Evolutionary conservation across 768 basidiomycete species (phyloP), one percentile per base, ranked within the genome.

Genomic region (Strobilomyces confusus): DNA sequence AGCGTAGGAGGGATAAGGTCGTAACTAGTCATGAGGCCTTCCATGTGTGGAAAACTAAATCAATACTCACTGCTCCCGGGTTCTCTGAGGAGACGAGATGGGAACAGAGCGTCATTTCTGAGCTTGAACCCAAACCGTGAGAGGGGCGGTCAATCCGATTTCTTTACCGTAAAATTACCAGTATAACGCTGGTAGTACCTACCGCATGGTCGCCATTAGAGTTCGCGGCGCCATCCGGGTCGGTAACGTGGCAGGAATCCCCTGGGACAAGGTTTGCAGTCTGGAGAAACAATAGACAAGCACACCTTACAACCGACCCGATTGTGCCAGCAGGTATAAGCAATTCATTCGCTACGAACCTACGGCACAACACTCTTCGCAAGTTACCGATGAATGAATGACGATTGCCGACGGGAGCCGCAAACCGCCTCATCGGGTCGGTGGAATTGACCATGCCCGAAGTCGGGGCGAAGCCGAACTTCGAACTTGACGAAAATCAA

Each of bases 241-340:
- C 32, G 36, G 8, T 43, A 36, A 23, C n/a, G 37, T 49, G 57
- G 38, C 50, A 44, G 13, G 33, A 14, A 15, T 19, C 9, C 45
- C 34, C 44, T 57, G 30, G 51, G 49, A 60, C 63, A 67, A 60
- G 63, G 66, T 67, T 58, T 48, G 47, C 32, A 38, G 36, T 38
- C 37, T 48, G 37, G 49, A 48, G 34, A 40, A 58, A 57, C 41
- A 48, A 43, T 20, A 46, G 33, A 47, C 36, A 30, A 47, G 58
- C 60, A 57, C 58, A 67, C 65, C 60, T 63, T 60, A 65, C 51
- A 54, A 32, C 66, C 63, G 66, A 65, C 56, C 25, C 42, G 30
- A 30, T 47, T 36, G 51, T 52, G 48, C 55, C 52, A 33, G 40
- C 25, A 45, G 19, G 32, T 44, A 55, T 58, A 66, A 62, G 55